phyloP scores from a whole-genome alignment of 2,329 filamentous ascomycete species.

The Macrophomina pseudophaseolina region DNA sequence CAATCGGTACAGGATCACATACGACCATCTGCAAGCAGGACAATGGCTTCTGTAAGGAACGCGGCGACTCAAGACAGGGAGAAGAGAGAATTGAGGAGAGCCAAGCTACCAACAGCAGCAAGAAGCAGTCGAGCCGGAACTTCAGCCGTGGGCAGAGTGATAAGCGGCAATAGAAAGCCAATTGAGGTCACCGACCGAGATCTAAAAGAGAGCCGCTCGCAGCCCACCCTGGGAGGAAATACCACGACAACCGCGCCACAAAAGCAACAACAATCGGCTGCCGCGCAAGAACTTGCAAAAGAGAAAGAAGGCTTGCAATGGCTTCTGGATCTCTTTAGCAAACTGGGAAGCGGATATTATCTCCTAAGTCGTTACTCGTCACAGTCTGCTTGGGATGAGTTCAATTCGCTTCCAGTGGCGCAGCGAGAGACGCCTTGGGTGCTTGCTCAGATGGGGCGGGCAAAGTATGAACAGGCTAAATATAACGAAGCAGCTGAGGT shows the following conservation, averaged over 20 bases:
- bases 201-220: slow-evolving; percentile 61
- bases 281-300: slow-evolving; percentile 46
- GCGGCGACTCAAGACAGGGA: slow-evolving; percentile 60
- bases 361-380: slow-evolving; percentile 80
- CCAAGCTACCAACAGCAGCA: slow-evolving; percentile 70
- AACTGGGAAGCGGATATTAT: slow-evolving; percentile 80
- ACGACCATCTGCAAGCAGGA: slow-evolving; percentile 67
- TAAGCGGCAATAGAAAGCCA: slow-evolving; percentile 88
- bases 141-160: slow-evolving; percentile 79
- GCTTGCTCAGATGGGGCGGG: slow-evolving; percentile 85
- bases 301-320: slow-evolving; percentile 77
- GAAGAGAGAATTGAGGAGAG: slow-evolving; percentile 80
- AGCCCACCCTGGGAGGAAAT: slow-evolving; percentile 35
- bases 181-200: slow-evolving; percentile 68
- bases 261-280: slow-evolving; percentile 33
- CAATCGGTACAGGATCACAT: slow-evolving; percentile 64
- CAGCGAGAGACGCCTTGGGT: slow-evolving; percentile 96
- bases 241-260: slow-evolving; percentile 32
- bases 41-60: slow-evolving; percentile 59
- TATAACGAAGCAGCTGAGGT: slow-evolving; percentile 87
- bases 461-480: slow-evolving; percentile 86
- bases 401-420: slow-evolving; percentile 69
- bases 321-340: slow-evolving; percentile 80
- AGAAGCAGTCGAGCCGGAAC: slow-evolving; percentile 67
- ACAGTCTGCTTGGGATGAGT: slow-evolving; percentile 74